Evolutionary conservation across 192 early-diverging fungal genomes (phyloP).

Genomic region (Podila epigama): DNA sequence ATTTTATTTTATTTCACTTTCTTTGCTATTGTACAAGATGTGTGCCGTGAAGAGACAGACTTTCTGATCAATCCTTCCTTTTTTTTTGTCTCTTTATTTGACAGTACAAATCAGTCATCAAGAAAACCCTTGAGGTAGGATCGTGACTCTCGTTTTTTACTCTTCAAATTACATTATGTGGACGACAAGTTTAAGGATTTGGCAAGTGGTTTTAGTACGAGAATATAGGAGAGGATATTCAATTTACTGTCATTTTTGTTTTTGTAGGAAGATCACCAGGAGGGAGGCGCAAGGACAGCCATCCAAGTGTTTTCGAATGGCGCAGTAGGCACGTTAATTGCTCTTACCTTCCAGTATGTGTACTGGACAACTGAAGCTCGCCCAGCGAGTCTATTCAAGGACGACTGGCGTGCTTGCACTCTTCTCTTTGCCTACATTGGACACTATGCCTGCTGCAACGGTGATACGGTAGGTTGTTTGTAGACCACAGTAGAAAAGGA

Average conservation of each 20-base stretch:
- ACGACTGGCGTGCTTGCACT: conserved; percentile 33
- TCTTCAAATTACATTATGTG: neutral
- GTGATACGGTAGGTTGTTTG: conserved; percentile 57
- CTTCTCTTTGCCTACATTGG: conserved; percentile 61
- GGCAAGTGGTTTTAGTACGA: too few species aligned
- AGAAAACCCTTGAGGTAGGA: conserved; percentile 40
- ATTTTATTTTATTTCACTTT: neutral
- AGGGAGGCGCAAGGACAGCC: conserved; percentile 54
- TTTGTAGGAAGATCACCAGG: conserved; percentile 50
- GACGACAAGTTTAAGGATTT: too few species aligned
- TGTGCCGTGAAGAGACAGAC: too few species aligned
- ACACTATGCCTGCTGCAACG: conserved; percentile 64
- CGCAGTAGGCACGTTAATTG: conserved; percentile 51
- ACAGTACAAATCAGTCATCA: conserved; percentile 45
- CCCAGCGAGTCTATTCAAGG: conserved; percentile 34
- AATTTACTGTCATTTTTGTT: neutral
- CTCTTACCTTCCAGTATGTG: conserved; percentile 48
- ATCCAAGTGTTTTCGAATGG: conserved; percentile 63
- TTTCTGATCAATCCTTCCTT: too few species aligned
- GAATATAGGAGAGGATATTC: neutral
- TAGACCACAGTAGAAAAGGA: neutral
- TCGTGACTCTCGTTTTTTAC: neutral
- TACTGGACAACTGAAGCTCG: conserved; percentile 38
- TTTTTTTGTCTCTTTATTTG: too few species aligned
- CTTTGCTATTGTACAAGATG: neutral